phyloP scores from a whole-genome alignment of 2,329 filamentous ascomycete genomes.

The Penicillium freii region DNA sequence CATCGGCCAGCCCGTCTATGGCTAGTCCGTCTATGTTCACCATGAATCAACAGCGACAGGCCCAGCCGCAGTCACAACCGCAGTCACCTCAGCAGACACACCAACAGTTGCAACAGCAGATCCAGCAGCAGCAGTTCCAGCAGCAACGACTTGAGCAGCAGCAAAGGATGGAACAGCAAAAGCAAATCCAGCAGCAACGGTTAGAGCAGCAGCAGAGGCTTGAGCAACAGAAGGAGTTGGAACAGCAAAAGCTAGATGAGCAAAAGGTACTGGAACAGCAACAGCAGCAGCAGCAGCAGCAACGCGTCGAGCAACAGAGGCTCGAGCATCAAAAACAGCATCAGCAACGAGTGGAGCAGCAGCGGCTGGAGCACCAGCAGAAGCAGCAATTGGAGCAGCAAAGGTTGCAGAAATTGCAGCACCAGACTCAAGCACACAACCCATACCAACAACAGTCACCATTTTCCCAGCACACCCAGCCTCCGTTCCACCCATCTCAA shows the following conservation, averaged over 20 bases:
- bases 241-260: constrained; percentile 11
- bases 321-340: constrained; percentile 18
- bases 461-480: constrained; percentile 20
- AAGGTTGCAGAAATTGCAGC: constrained; percentile 22
- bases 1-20: constrained; percentile 24
- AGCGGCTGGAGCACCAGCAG: constrained; percentile 9
- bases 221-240: constrained; percentile 19
- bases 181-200: constrained; percentile 9
- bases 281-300: constrained; percentile 2
- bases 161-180: constrained; percentile 15
- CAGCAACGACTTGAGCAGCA: constrained; percentile 21
- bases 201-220: constrained; percentile 10
- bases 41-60: constrained; percentile 22
- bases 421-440: constrained; percentile 25
- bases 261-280: constrained; percentile 12
- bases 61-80: constrained; percentile 24
- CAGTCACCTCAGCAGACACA: constrained; percentile 31
- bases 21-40: constrained; percentile 25
- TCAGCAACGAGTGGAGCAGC: constrained; percentile 17
- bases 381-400: constrained; percentile 19
- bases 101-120: constrained; percentile 22
- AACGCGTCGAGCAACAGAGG: constrained; percentile 14
- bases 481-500: constrained; percentile 23
- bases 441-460: constrained; percentile 25
- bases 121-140: constrained; percentile 25